Evolutionary conservation across 2,329 filamentous ascomycete genomes (phyloP), one percentile per base, ranked within the genome.

Genomic region (Aciculosporium take): DNA sequence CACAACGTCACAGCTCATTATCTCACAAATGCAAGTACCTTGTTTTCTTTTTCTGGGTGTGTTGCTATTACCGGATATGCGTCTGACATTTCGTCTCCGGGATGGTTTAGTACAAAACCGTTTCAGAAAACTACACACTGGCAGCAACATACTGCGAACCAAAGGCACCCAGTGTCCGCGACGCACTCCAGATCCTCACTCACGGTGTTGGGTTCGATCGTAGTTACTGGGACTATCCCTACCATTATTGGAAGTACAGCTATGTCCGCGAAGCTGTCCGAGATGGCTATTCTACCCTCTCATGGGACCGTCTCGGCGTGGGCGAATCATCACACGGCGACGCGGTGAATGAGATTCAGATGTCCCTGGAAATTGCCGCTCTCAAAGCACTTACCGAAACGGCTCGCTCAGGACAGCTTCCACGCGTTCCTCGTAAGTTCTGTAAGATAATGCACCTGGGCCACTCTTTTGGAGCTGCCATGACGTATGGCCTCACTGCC

Each of bases 101-200:
- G 27, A 29, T 7, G 27, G 27, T 13, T 10, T 10, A 68, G 62
- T 74, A 72, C 49, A 51, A 61, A 23, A 71, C 66, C 1, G 57
- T 76, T 13, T 53, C 60, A 2, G 73, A 72, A 25, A 62, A 58
- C 20, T 81, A 79, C 58, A 55, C 70, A 4, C 71, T 82, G 37
- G 71, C 66, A 4, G 69, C 74, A 0, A 74, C 72, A 8, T 79
- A 78, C 61, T 83, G 79, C 57, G 58, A 65, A 40, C 77, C 78
- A 0, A 64, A 70, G 44, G 50, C 49, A 3, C 34, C 7, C 5
- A 67, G 62, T 8, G 56, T 65, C 9, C 54, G 63, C 39, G 29
- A 51, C 12, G 48, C 53, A 18, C 44, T 66, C 4, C 62, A 67
- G 49, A 58, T 66, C 37, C 53, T 63, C 39, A 67, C 65, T 3